Base-by-base conservation (phyloP, 306 rosid genomes). In the Dalbergia oliveri region DNA sequence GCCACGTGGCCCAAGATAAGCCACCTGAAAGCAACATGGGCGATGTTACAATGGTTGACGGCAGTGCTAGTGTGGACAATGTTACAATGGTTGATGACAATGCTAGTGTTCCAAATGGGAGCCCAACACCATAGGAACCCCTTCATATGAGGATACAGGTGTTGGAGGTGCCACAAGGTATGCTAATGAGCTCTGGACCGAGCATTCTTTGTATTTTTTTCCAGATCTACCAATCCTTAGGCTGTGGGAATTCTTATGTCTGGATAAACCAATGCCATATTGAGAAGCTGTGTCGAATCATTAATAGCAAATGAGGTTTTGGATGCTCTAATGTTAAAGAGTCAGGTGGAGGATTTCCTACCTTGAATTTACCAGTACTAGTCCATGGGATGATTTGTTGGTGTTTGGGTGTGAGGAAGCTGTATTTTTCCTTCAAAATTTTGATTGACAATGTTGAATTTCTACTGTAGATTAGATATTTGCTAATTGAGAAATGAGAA, bases 71-170 rank as follows among this genome's bases (percentile, higher is more conserved):
- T 70, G 66, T 33, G 41, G 41, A 37, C 4, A 87, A 59, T 77
- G 81, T 12, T 68, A 37, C 73, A 13, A 64, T 66, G 72, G 76
- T 31, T 63, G 89, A 50, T 5, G 8, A 60, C 13, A 74, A 58
- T 80, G 79, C 60, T 35, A 47, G 57, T 72, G 69, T 44, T 26
- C 78, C 78, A 53, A 75, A 82, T 39, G 88, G 79, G 76, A 67
- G 39, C 43, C 37, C 81, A 56, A 11, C 51, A 35, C 57, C 4
- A 43, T 72, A 69, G 64, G 61, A 14, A 21, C 63, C 69, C 69
- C 62, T 47, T 70, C 50, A 76, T 74, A 67, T 54, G 72, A 26
- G 50, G 66, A 68, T 50, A 45, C 50, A 9, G 26, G 44, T 65
- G 57, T 23, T 67, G 9, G 14, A 62, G 66, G 60, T 54, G 11